Evolutionary conservation across 129 eudicot genomes (phyloP), one percentile per base, ranked within the genome.

Genomic region (Erigeron canadensis): DNA sequence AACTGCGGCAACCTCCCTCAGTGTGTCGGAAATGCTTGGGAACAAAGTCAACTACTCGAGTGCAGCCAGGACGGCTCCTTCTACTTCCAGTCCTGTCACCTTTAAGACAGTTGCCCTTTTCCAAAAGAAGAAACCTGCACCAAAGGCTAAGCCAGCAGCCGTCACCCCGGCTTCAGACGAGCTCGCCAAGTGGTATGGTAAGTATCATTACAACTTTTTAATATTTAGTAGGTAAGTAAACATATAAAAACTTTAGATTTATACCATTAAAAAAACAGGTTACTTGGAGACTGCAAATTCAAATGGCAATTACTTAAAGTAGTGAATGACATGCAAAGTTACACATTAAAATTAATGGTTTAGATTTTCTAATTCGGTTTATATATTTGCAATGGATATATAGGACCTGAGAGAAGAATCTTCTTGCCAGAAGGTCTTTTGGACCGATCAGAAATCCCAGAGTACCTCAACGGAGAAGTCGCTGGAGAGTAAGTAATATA

Each of bases 111-210:
- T 95, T 1, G 90, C 97, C 6, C 91, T 90, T 76, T 95, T 95
- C 82, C 81, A 80, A 53, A 95, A 94, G 88, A 93, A 89, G 82
- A 80, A 86, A 80, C 58, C 86, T 9, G 96, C 98, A 1, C 65
- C 99, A 38, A 86, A 92, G 79, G 68, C 95, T 57, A 94, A 89
- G 74, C 70, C 90, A 0, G 86, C 65, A 0, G 77, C 89, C 1
- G 85, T 81, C 71, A 22, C 95, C 21, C 86, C 99, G 10, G 84
- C 71, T 28, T 63, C 80, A 67, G 99, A 95, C 4, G 99, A 95
- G 96, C 97, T 95, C 74, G 96, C 99, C 86, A 90, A 95, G 95
- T 95, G 99, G 99, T 95, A 95, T 37, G 97, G 97, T 91, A 40
- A 65, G 97, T 86, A 66, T 3, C 41, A 21, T 62, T 42, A 61